Percentiles rank a stretch among this genome's conserved stretches.
Evolutionary conservation across 768 basidiomycete species (phyloP).

Genomic region (Flagelloscypha sp.): DNA sequence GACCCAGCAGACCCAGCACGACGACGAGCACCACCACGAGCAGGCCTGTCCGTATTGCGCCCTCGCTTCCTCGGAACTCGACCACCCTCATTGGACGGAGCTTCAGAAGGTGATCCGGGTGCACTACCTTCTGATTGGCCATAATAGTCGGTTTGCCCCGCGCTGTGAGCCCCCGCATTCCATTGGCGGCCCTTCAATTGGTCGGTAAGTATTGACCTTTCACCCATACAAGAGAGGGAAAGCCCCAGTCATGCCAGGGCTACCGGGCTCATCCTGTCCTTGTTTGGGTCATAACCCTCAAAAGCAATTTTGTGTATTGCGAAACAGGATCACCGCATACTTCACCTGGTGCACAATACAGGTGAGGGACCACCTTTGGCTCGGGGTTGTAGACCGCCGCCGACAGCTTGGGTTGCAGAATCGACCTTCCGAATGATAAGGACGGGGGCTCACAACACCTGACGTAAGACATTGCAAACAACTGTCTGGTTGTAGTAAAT

Average conservation of each 20-base stretch:
- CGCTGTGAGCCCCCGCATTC: constrained; percentile 39
- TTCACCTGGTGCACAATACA: constrained; percentile 77
- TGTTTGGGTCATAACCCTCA: constrained; percentile 73
- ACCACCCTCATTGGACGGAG: constrained; percentile 70
- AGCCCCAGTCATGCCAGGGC: constrained; percentile 69
- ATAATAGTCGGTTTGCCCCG: constrained; percentile 55
- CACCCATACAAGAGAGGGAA: constrained; percentile 89
- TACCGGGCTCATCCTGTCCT: constrained; percentile 64
- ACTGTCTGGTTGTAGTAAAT: constrained; percentile 97
- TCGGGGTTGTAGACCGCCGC: constrained; percentile 84
- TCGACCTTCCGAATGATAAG: constrained; percentile 93
- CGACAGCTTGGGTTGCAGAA: constrained; percentile 81
- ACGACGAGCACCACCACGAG: constrained; percentile 46
- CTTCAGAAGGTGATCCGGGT: constrained; percentile 52
- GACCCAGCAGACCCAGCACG: constrained; percentile 70
- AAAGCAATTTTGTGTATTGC: constrained; percentile 94
- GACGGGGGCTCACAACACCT: constrained; percentile 86
- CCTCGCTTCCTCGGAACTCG: constrained; percentile 79
- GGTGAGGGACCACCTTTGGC: constrained; percentile 78
- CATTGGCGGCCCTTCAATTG: constrained; percentile 77
- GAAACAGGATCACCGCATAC: constrained; percentile 91
- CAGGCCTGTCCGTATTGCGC: constrained; percentile 42
- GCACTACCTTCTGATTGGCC: constrained; percentile 49
- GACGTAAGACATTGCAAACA: constrained; percentile 91
- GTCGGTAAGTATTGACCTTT: constrained; percentile 89